Evolutionary conservation across 345 rosid species (phyloP).

Genomic region (Mallotus nudiflorus): DNA sequence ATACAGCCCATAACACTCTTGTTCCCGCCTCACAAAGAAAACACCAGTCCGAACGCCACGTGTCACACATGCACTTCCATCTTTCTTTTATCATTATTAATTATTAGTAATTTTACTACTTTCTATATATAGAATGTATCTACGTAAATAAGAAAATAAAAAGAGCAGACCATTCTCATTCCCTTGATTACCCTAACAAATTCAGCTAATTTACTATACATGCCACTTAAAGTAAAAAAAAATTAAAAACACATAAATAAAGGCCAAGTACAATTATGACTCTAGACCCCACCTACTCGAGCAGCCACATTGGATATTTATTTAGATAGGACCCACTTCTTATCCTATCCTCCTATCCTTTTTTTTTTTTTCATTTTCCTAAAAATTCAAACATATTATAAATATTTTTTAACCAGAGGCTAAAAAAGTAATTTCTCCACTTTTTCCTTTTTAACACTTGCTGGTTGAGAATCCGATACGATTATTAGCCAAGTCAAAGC

Average conservation of each 20-base stretch:
- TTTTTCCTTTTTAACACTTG: slow-evolving; percentile 44
- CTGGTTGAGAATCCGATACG: slow-evolving; percentile 62
- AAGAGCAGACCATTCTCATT: background rate
- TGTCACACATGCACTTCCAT: slow-evolving; percentile 12
- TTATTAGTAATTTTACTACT: too few relatives aligned
- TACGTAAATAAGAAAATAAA: background rate
- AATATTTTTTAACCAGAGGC: background rate
- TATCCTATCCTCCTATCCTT: background rate
- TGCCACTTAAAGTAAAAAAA: background rate
- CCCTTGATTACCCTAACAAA: background rate
- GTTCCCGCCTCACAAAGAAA: background rate
- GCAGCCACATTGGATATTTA: background rate
- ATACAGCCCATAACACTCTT: background rate
- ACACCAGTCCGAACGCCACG: background rate
- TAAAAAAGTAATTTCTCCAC: background rate
- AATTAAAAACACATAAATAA: background rate
- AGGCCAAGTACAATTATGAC: background rate
- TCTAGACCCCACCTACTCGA: background rate
- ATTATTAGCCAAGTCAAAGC: slow-evolving; percentile 65
- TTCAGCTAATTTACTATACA: slow-evolving; percentile 2
- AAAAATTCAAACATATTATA: background rate
- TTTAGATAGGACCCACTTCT: slow-evolving; percentile 9
- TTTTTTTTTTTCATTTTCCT: background rate
- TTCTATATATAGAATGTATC: too few relatives aligned
- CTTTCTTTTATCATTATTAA: background rate